These are phyloP conservation scores for Diaporthe australafricana DNA, from an alignment of 2,329 filamentous ascomycete genomes.

Conservation along the genomic window DNA sequence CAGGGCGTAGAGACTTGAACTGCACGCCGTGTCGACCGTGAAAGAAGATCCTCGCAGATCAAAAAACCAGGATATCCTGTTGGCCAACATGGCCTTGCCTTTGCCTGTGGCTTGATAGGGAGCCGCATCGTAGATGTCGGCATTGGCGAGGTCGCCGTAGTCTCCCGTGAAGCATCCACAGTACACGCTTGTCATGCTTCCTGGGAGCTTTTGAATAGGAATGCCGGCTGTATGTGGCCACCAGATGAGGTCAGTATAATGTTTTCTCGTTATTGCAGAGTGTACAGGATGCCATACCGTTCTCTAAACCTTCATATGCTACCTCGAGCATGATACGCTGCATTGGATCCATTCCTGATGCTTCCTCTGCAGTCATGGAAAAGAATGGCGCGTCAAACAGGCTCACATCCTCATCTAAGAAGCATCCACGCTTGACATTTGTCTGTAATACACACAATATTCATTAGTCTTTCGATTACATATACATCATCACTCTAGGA, in stretches of 20 bases:
- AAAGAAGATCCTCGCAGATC: slow-evolving; percentile 51
- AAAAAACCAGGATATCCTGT: slow-evolving; percentile 55
- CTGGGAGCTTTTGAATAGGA: background rate
- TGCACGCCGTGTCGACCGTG: slow-evolving; percentile 54
- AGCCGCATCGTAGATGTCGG: slow-evolving; percentile 36
- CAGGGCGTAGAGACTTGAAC: slow-evolving; percentile 35
- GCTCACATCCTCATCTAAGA: background rate
- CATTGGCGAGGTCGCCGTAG: slow-evolving; percentile 30
- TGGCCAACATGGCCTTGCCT: slow-evolving; percentile 41
- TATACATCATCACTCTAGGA: too few relatives aligned
- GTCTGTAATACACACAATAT: too few relatives aligned
- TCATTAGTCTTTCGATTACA: too few relatives aligned
- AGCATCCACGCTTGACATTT: slow-evolving; percentile 2
- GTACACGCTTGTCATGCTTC: slow-evolving; percentile 37
- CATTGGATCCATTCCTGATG: slow-evolving; percentile 27
- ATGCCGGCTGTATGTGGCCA: slow-evolving; percentile 25
- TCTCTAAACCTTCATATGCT: slow-evolving; percentile 30
- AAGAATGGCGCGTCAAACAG: slow-evolving; percentile 36
- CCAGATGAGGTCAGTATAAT: background rate
- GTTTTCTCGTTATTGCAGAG: too few relatives aligned
- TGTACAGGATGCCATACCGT: slow-evolving; percentile 11
- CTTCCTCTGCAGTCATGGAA: slow-evolving; percentile 29
- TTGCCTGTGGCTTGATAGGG: slow-evolving; percentile 47
- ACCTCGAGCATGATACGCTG: slow-evolving; percentile 28
- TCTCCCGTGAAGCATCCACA: slow-evolving; percentile 44